A percentile compares a stretch with the other conserved stretches of the same genome.
phyloP scores from a whole-genome alignment of 225 moss, liverwort and hornwort genomes.

The Pleurozium schreberi region DNA sequence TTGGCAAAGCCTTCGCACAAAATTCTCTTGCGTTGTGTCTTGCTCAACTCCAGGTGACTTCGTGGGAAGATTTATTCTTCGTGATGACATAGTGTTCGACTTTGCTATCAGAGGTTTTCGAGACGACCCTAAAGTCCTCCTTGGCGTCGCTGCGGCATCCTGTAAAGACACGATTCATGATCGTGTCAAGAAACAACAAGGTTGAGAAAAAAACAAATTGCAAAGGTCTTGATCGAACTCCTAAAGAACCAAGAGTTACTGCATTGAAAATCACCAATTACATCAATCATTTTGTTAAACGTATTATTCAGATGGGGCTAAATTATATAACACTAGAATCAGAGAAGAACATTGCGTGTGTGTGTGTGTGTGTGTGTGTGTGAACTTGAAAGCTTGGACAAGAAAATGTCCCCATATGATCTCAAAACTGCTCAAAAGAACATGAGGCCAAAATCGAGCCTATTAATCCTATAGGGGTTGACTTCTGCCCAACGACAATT shows the following conservation, averaged over 20 bases:
- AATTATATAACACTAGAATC: background rate
- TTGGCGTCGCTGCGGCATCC: background rate
- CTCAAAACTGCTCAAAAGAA: background rate
- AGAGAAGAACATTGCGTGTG: background rate
- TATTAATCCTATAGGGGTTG: background rate
- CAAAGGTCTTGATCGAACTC: background rate
- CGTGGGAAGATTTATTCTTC: background rate
- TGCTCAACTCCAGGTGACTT: slow-evolving; percentile 8
- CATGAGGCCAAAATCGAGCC: too few species aligned
- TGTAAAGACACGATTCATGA: background rate
- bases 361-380: too few species aligned
- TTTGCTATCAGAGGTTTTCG: slow-evolving; percentile 24
- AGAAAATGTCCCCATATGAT: background rate
- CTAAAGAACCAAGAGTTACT: background rate
- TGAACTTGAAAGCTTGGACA: background rate
- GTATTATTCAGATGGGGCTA: background rate
- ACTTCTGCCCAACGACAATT: background rate
- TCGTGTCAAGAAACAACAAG: background rate
- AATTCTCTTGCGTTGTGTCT: slow-evolving; percentile 1
- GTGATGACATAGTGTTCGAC: slow-evolving; percentile 11
- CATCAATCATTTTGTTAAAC: background rate
- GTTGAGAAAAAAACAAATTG: background rate
- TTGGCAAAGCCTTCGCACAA: slow-evolving; percentile 15
- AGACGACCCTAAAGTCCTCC: slow-evolving; percentile 10
- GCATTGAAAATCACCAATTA: background rate